phyloP scores from a whole-genome alignment of 768 basidiomycete species.

The Mycena albidolilacea region DNA sequence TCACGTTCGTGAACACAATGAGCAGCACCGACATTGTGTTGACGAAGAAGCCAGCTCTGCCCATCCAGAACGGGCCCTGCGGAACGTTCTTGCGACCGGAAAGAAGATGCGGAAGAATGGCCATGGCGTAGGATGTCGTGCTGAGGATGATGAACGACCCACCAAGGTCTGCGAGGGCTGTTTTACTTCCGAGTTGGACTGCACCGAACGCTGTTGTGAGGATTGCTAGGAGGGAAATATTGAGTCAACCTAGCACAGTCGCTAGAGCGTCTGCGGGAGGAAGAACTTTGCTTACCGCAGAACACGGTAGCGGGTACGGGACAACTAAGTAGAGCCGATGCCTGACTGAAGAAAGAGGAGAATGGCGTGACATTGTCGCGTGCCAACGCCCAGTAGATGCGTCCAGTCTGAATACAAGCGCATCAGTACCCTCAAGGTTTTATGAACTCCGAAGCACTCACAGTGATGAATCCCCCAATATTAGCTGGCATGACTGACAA shows the following conservation, averaged over 20 bases:
- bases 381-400: too few relatives aligned
- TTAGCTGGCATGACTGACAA: constrained; percentile 17
- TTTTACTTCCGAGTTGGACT: constrained; percentile 31
- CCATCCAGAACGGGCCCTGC: not conserved
- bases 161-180: constrained; percentile 30
- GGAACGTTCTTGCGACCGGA: constrained; percentile 31
- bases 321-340: constrained; percentile 25
- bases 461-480: constrained; percentile 20
- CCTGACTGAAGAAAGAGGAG: constrained; percentile 22
- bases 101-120: constrained; percentile 33
- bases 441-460: not conserved
- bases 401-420: not conserved
- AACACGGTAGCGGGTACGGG: not conserved
- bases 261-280: not conserved
- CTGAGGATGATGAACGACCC: constrained; percentile 32
- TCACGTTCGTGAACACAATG: too few relatives aligned
- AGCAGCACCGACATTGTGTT: too few relatives aligned
- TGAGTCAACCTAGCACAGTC: not conserved
- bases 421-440: not conserved
- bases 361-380: not conserved
- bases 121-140: constrained; percentile 34
- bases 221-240: not conserved
- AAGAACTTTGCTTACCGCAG: constrained; percentile 20
- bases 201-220: not conserved
- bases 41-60: too few relatives aligned